These are phyloP conservation scores for Xerophyta viscosa DNA, from an alignment of 106 monocot genomes.

Conservation along the genomic window DNA sequence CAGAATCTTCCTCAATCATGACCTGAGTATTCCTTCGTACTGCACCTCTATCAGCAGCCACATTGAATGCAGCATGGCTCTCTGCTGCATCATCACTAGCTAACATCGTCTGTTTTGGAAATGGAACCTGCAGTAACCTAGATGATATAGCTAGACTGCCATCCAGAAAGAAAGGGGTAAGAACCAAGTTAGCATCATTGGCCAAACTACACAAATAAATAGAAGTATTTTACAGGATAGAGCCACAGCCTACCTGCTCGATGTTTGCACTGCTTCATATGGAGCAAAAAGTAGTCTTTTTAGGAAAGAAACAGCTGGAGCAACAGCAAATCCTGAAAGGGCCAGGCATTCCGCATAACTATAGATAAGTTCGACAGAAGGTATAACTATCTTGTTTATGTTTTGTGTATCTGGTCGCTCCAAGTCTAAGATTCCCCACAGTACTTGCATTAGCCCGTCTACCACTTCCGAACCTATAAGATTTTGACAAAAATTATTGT, in stretches of 20 bases:
- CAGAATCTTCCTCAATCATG: constrained; percentile 88
- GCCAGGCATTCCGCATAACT: constrained; percentile 97
- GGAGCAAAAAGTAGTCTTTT: constrained; percentile 89
- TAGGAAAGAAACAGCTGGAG: constrained; percentile 70
- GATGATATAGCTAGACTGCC: constrained; percentile 98
- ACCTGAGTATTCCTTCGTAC: constrained; percentile 54
- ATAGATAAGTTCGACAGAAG: constrained; percentile 93
- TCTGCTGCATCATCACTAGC: constrained; percentile 67
- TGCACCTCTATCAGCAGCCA: constrained; percentile 34
- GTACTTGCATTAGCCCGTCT: constrained; percentile 89
- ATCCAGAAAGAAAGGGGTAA: constrained; percentile 12
- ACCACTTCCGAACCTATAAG: constrained; percentile 74
- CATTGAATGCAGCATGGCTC: constrained; percentile 24
- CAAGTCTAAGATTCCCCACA: constrained; percentile 82
- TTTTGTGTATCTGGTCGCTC: constrained; percentile 94
- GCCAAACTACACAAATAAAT: constrained; percentile 1
- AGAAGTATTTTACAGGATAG: not conserved
- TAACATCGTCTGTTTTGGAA: constrained; percentile 95
- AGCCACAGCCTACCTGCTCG: constrained; percentile 53
- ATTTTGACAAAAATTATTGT: not conserved
- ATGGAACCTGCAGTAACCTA: constrained; percentile 95
- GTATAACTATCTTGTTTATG: constrained; percentile 81
- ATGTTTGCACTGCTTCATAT: constrained; percentile 87
- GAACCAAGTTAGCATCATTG: not conserved
- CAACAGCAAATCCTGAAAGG: constrained; percentile 47